phyloP scores from a whole-genome alignment of 1,284 basidiomycete species.

The Exsudoporus floridanus region DNA sequence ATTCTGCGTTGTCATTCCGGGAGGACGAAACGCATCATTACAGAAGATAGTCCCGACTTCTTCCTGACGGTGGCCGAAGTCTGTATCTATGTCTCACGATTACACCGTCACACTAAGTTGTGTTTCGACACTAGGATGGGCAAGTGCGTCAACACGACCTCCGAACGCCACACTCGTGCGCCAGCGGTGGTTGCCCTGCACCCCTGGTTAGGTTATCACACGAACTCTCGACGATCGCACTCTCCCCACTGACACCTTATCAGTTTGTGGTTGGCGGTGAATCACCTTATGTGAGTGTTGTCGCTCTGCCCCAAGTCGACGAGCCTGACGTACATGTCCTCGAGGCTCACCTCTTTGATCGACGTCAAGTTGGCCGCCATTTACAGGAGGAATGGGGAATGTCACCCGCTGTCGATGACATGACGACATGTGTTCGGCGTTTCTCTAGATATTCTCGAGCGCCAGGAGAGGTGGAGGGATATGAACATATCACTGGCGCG shows the following conservation, averaged over 20 bases:
- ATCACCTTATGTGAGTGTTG: constrained; percentile 57
- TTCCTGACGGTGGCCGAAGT: constrained; percentile 89
- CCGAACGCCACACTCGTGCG: constrained; percentile 65
- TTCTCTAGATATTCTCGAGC: constrained; percentile 62
- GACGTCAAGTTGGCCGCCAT: constrained; percentile 71
- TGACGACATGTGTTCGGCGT: constrained; percentile 81
- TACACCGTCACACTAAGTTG: constrained; percentile 4
- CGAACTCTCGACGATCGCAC: constrained; percentile 62
- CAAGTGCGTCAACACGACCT: constrained; percentile 88
- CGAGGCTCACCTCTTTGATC: constrained; percentile 86
- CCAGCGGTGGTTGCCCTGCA: constrained; percentile 54
- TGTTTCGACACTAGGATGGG: constrained; percentile 47
- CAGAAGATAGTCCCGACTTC: constrained; percentile 78
- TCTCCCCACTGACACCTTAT: constrained; percentile 70
- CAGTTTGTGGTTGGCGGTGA: constrained; percentile 76
- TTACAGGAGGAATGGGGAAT: constrained; percentile 75
- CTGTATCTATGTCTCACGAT: constrained; percentile 16
- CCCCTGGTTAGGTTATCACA: constrained; percentile 64
- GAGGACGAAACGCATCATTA: constrained; percentile 79
- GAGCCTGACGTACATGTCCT: constrained; percentile 1
- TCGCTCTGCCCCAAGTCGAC: not conserved
- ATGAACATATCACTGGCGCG: constrained; percentile 77
- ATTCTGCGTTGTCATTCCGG: constrained; percentile 66
- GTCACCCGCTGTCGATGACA: constrained; percentile 44
- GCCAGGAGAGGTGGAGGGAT: constrained; percentile 36